Conservation (phyloP, 2,329 filamentous ascomycete species). For the Parastagonospora nodorum region DNA sequence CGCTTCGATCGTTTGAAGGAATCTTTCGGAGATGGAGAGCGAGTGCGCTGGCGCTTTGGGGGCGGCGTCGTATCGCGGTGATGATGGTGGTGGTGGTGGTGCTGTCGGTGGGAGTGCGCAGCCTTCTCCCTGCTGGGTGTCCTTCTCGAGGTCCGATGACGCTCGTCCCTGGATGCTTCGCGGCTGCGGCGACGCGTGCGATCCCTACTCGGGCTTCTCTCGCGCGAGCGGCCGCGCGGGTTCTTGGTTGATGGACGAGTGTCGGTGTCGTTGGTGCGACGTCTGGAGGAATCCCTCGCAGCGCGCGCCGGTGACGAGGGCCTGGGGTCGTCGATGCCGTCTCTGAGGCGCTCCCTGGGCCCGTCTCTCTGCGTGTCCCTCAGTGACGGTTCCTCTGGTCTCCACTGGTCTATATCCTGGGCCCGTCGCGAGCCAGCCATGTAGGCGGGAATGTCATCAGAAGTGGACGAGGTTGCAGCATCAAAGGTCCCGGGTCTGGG, state of each 20-base stretch:
- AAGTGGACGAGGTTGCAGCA: conserved; percentile 40
- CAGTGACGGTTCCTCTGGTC: conserved; percentile 47
- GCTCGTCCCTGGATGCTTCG: conserved; percentile 38
- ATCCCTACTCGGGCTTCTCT: conserved; percentile 40
- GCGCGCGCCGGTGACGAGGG: conserved; percentile 44
- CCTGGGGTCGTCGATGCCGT: conserved; percentile 35
- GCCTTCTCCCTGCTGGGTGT: conserved; percentile 44
- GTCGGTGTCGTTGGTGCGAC: conserved; percentile 35
- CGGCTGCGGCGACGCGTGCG: conserved; percentile 41
- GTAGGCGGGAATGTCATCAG: conserved; percentile 49
- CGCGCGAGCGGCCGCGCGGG: conserved; percentile 35
- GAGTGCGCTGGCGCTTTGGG: conserved; percentile 46
- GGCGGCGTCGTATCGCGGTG: conserved; percentile 45
- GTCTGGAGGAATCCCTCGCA: conserved; percentile 40
- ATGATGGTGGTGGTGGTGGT: conserved; percentile 37
- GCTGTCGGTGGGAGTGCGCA: conserved; percentile 40
- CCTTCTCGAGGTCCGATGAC: conserved; percentile 44
- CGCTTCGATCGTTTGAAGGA: conserved; percentile 42
- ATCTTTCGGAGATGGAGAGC: conserved; percentile 42
- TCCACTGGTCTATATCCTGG: conserved; percentile 51
- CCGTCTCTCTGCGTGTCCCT: conserved; percentile 34
- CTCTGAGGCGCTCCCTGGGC: conserved; percentile 27
- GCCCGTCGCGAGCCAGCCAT: conserved; percentile 50
- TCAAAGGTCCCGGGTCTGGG: conserved; percentile 42
- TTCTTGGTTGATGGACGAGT: conserved; percentile 30